A percentile compares a stretch with the other conserved stretches of the same genome.
phyloP scores from a whole-genome alignment of 2,329 filamentous ascomycete species.

The Stromatinia cepivora region DNA sequence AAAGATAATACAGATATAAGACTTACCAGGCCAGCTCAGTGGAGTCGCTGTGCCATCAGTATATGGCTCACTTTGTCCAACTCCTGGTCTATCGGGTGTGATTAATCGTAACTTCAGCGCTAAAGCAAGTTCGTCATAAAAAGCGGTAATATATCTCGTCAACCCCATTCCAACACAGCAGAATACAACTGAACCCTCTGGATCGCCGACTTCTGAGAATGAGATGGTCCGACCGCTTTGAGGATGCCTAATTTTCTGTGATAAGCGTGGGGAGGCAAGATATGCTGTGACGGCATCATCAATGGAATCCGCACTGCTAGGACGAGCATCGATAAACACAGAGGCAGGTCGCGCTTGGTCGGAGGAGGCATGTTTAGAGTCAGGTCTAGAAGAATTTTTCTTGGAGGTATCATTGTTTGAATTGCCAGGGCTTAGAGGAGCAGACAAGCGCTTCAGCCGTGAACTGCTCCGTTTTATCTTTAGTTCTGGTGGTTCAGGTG shows the following conservation, averaged over 20 bases:
- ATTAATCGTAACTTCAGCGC: constrained; percentile 88
- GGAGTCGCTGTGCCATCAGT: constrained; percentile 80
- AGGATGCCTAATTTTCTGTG: constrained; percentile 83
- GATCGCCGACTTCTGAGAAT: constrained; percentile 94
- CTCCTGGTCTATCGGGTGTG: constrained; percentile 89
- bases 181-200: constrained; percentile 87
- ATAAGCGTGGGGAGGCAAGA: constrained; percentile 77
- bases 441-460: constrained; percentile 58
- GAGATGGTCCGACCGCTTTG: constrained; percentile 86
- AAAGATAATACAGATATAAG: not conserved
- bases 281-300: constrained; percentile 87
- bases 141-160: constrained; percentile 92
- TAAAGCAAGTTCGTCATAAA: constrained; percentile 92
- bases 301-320: constrained; percentile 79
- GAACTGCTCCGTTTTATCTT: constrained; percentile 58
- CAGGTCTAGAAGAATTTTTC: constrained; percentile 44
- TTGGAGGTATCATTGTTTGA: constrained; percentile 40
- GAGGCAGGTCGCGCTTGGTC: constrained; percentile 34
- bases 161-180: constrained; percentile 98
- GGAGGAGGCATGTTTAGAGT: constrained; percentile 35
- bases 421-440: constrained; percentile 43
- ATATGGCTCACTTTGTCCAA: constrained; percentile 88
- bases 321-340: constrained; percentile 63
- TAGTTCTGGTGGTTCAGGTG: constrained; percentile 50
- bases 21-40: constrained; percentile 87